Evolutionary conservation across 306 rosid species (phyloP).

Genomic region (Ochetophila trinervis): DNA sequence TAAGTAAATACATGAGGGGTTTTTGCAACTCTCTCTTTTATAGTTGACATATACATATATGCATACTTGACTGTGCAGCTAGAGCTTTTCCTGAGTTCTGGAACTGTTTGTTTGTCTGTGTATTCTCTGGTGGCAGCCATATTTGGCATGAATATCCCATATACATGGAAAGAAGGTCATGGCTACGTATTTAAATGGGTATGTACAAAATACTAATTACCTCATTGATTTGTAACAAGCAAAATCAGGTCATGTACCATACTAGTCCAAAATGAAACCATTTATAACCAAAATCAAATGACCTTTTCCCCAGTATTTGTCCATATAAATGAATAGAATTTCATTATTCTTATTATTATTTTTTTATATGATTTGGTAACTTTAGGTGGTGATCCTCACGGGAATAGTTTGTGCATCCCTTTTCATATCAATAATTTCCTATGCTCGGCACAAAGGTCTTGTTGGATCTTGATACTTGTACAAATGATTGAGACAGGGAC

Average conservation of each 20-base stretch:
- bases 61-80: conserved; percentile 34
- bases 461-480: conserved; percentile 60
- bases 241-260: neutral
- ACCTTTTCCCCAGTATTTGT: too few species aligned
- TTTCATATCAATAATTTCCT: conserved; percentile 55
- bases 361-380: neutral
- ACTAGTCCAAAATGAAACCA: too few species aligned
- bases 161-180: conserved; percentile 56
- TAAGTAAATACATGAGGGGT: neutral
- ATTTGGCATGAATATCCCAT: conserved; percentile 86
- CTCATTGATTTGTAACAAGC: neutral
- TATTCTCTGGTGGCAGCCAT: conserved; percentile 79
- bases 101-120: conserved; percentile 62
- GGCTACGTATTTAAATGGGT: conserved; percentile 77
- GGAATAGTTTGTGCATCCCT: conserved; percentile 57
- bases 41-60: neutral
- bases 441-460: conserved; percentile 89
- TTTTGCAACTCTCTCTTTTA: neutral
- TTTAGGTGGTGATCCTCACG: conserved; percentile 65
- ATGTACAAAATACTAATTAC: conserved; percentile 15
- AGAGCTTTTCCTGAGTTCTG: conserved; percentile 75
- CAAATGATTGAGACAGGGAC: neutral
- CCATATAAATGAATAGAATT: neutral
- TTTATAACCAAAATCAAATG: neutral
- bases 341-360: neutral